These are phyloP conservation scores for Microbotryomycetes sp. DNA, from an alignment of 1,284 basidiomycete genomes.

Conservation along the genomic window DNA sequence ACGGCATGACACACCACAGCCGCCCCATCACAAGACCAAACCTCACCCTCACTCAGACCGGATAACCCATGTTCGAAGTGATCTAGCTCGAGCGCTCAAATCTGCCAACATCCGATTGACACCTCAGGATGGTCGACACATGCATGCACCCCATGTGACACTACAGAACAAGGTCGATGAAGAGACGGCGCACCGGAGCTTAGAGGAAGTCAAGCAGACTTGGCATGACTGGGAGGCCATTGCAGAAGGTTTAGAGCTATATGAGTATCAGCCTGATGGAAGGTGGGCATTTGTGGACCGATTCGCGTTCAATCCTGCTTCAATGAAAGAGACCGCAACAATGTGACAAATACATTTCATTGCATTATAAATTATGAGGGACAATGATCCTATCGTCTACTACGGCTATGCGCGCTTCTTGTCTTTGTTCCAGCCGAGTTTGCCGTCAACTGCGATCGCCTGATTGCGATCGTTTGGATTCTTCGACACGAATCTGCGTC, in stretches of 20 bases:
- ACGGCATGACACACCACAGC: too few species aligned
- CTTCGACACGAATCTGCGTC: conserved; percentile 38
- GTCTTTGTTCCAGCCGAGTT: conserved; percentile 4
- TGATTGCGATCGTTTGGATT: conserved; percentile 6
- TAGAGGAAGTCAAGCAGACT: neutral
- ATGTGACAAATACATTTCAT: too few species aligned
- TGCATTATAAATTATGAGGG: too few species aligned
- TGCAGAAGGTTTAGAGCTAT: neutral
- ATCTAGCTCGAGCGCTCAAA: neutral
- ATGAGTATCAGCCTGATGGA: neutral
- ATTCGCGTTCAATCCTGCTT: too few species aligned
- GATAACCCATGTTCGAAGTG: neutral
- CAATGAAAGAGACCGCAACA: neutral
- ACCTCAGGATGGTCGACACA: neutral
- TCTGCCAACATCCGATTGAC: neutral
- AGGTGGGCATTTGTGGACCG: too few species aligned
- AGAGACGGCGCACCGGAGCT: neutral
- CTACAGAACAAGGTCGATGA: neutral
- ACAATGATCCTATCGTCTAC: too few species aligned
- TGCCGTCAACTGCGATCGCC: conserved; percentile 11
- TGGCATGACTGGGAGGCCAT: neutral
- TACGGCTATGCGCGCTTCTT: neutral
- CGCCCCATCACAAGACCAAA: too few species aligned
- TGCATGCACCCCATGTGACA: neutral
- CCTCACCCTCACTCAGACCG: neutral